Evolutionary conservation across 2,329 filamentous ascomycete species (phyloP).

Genomic region (Salinomyces thailandicus): DNA sequence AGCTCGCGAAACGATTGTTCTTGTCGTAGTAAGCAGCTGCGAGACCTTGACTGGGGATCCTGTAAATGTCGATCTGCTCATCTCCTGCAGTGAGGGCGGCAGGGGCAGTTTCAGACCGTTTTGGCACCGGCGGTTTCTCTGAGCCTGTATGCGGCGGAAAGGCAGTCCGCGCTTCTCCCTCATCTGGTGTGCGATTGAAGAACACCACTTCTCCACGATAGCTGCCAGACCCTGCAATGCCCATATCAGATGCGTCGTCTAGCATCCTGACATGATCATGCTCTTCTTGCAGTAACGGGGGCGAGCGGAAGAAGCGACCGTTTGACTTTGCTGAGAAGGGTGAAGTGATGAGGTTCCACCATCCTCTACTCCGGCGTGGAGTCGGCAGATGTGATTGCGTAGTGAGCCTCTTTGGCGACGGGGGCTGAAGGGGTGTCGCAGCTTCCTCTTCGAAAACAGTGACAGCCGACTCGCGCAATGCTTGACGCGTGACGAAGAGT

Average conservation of each 20-base stretch:
- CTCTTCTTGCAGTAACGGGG: conserved; percentile 9
- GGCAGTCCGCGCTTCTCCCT: conserved; percentile 17
- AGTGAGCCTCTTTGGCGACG: conserved; percentile 3
- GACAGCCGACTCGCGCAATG: not conserved
- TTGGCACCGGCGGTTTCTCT: conserved; percentile 2
- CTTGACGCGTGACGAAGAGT: not conserved
- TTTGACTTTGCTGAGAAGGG: conserved; percentile 43
- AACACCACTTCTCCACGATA: conserved; percentile 15
- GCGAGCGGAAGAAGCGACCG: conserved; percentile 19
- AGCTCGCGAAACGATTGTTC: conserved; percentile 13
- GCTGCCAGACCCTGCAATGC: conserved; percentile 5
- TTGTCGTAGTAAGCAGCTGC: conserved; percentile 25
- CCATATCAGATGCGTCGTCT: conserved; percentile 16
- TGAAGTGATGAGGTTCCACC: conserved; percentile 69
- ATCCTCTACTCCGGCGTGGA: conserved; percentile 53
- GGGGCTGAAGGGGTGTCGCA: conserved; percentile 11
- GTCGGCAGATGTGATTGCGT: conserved; percentile 38
- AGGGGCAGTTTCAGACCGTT: conserved; percentile 1
- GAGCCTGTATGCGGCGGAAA: conserved; percentile 4
- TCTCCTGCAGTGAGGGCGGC: too few species aligned
- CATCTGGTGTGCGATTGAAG: conserved; percentile 10
- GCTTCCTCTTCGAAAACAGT: conserved; percentile 39
- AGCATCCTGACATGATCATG: conserved; percentile 13
- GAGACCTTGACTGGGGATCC: conserved; percentile 22
- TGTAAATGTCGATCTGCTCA: conserved; percentile 21